Percentiles rank a stretch among this genome's conserved stretches.
phyloP scores from a whole-genome alignment of 2,329 filamentous ascomycete species.

The Pseudogymnoascus verrucosus region DNA sequence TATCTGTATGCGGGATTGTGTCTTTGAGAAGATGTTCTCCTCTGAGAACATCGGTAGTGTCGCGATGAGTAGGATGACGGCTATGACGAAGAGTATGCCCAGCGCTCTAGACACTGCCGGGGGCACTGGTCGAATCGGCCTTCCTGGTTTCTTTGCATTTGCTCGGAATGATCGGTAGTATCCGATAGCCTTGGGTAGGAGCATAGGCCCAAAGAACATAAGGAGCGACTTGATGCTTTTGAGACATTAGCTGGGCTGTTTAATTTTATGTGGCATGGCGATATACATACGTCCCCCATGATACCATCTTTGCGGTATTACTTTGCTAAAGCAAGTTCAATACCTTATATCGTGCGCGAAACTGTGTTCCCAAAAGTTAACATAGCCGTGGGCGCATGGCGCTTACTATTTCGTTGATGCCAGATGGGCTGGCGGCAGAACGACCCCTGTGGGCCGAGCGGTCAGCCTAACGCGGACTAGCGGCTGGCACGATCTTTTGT shows the following conservation, averaged over 20 bases:
- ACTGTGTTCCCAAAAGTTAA: background rate
- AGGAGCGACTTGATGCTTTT: conserved; percentile 37
- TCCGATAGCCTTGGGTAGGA: conserved; percentile 57
- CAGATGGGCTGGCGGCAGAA: background rate
- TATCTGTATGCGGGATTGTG: conserved; percentile 74
- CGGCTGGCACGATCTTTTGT: background rate
- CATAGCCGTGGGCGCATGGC: background rate
- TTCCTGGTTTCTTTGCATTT: conserved; percentile 35
- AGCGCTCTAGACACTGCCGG: conserved; percentile 47
- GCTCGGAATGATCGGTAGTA: conserved; percentile 52
- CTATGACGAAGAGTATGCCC: conserved; percentile 46
- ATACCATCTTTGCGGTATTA: conserved; percentile 29
- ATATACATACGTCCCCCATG: conserved; percentile 41
- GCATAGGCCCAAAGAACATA: conserved; percentile 57
- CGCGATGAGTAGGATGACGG: conserved; percentile 48
- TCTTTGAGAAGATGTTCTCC: conserved; percentile 73
- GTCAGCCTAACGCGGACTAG: background rate
- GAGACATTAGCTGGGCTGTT: conserved; percentile 2
- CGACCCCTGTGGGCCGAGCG: background rate
- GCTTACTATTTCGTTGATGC: conserved; percentile 2
- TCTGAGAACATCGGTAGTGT: conserved; percentile 62
- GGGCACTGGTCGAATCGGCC: conserved; percentile 49
- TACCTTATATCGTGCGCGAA: background rate
- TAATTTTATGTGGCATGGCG: background rate
- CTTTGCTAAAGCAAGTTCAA: conserved; percentile 8